Conservation (phyloP, 352 stramenopile genomes). For the Phytophthora kernoviae region DNA sequence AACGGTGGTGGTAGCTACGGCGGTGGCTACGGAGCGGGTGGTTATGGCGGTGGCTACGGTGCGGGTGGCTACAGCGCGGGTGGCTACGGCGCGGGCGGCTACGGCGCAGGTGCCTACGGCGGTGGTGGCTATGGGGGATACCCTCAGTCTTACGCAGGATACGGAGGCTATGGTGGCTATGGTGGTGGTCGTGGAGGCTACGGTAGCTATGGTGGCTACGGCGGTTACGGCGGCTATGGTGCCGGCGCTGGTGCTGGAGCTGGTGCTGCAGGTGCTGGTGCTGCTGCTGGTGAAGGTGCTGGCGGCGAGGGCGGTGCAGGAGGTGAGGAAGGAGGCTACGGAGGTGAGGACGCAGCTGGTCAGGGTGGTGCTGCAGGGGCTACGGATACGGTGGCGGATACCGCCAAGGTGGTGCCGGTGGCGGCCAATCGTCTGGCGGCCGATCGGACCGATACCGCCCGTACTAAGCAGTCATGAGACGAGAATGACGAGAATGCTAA, state of each 20-base stretch:
- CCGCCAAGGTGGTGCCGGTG: conserved; percentile 53
- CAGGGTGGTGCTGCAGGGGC: conserved; percentile 33
- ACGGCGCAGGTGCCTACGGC: conserved; percentile 27
- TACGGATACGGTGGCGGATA: conserved; percentile 56
- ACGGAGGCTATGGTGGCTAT: conserved; percentile 52
- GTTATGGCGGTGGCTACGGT: conserved; percentile 8
- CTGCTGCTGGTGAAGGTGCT: conserved; percentile 23
- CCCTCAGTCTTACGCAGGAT: conserved; percentile 40
- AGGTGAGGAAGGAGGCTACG: conserved; percentile 29
- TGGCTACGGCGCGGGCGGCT: conserved; percentile 38
- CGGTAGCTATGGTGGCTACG: conserved; percentile 30
- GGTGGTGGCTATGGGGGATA: conserved; percentile 40
- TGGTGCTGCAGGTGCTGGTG: conserved; percentile 27
- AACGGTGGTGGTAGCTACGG: conserved; percentile 41
- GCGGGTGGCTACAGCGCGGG: conserved; percentile 33
- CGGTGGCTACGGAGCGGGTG: conserved; percentile 34
- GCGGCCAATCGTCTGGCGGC: conserved; percentile 55
- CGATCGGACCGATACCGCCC: conserved; percentile 85
- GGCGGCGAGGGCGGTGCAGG: conserved; percentile 34
- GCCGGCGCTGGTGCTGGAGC: conserved; percentile 24
- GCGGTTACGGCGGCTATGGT: conserved; percentile 50
- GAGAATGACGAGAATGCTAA: conserved; percentile 20
- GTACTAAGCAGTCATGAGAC: conserved; percentile 53
- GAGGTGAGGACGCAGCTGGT: conserved; percentile 14
- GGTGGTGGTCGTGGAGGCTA: conserved; percentile 39